Conservation (phyloP, 495 filamentous ascomycete species). For the Xylaria venustula region DNA sequence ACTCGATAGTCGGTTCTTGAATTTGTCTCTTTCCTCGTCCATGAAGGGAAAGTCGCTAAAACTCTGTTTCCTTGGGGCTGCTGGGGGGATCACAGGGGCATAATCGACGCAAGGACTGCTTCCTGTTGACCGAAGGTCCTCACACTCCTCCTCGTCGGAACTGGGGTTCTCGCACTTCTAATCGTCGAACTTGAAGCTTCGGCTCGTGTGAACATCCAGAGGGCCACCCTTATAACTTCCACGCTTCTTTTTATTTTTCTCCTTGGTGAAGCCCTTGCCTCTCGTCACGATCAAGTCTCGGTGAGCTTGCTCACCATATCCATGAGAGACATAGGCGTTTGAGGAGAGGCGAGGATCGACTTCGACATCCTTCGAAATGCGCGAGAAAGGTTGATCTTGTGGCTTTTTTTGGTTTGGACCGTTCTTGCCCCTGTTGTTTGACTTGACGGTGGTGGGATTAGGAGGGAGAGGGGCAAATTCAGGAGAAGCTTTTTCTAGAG, state of each 20-base stretch:
- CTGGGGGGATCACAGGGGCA: neutral
- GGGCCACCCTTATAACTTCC: constrained; percentile 83
- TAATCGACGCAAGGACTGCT: neutral
- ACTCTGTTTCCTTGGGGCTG: constrained; percentile 1
- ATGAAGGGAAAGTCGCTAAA: neutral
- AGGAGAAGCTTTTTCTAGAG: constrained; percentile 41
- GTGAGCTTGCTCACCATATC: constrained; percentile 85
- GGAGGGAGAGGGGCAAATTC: constrained; percentile 46
- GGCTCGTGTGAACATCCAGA: constrained; percentile 70
- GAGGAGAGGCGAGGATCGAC: constrained; percentile 61
- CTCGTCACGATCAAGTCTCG: constrained; percentile 84
- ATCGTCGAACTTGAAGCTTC: constrained; percentile 86
- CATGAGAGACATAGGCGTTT: constrained; percentile 78
- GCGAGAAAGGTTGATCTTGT: constrained; percentile 60
- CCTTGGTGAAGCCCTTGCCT: constrained; percentile 98
- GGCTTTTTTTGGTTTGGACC: constrained; percentile 45
- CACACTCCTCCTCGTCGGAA: neutral
- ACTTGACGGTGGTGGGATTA: constrained; percentile 39
- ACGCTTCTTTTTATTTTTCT: constrained; percentile 96
- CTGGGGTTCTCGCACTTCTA: constrained; percentile 36
- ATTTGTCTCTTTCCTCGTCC: neutral
- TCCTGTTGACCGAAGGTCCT: neutral
- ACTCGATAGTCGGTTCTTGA: neutral
- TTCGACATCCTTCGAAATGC: constrained; percentile 55
- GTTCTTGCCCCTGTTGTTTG: constrained; percentile 47